Base-by-base conservation (phyloP, 495 filamentous ascomycete species). In the Lasiosphaeriaceae sp. region DNA sequence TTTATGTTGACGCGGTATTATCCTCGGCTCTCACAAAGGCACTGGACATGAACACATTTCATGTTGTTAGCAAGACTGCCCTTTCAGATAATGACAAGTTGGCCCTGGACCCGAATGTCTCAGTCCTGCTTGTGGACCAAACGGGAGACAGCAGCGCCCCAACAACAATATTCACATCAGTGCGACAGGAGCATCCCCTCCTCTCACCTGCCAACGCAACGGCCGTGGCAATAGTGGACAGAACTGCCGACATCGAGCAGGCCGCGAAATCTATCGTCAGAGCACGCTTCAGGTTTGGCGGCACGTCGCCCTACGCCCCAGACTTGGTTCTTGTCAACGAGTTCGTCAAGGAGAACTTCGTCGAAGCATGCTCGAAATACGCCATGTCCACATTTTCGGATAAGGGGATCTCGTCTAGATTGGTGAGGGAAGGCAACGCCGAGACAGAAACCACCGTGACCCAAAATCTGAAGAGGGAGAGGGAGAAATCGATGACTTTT, bases 321-420 rank as follows among this genome's bases (percentile, higher is more conserved):
- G 81, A 82, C 61, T 19, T 79, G 3, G 79, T 83, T 1, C 58
- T 83, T 0, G 81, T 85, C 21, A 78, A 85, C 51, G 80, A 83
- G 60, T 83, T 77, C 56, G 71, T 69, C 5, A 80, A 80, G 71
- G 72, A 78, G 51, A 64, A 67, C 0, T 82, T 84, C 49, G 56
- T 79, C 0, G 70, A 78, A 47, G 72, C 76, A 1, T 70, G 75
- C 44, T 47, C 44, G 14, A 19, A 49, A 39, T 55, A 59, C 19
- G 59, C 56, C 3, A 53, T 39, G 11, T 21, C 54, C 11, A 20
- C 50, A 17, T 54, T 62, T 24, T 52, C 46, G 57, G 21, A 21
- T 11, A 59, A 59, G 57, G 34, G 50, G 47, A 21, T 6, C 26
- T 9, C 26, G 4, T 31, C 9, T 9, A 31, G 26, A 31, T 31